Conservation (phyloP, 2,329 filamentous ascomycete genomes). For the Aspergillus nomiae region DNA sequence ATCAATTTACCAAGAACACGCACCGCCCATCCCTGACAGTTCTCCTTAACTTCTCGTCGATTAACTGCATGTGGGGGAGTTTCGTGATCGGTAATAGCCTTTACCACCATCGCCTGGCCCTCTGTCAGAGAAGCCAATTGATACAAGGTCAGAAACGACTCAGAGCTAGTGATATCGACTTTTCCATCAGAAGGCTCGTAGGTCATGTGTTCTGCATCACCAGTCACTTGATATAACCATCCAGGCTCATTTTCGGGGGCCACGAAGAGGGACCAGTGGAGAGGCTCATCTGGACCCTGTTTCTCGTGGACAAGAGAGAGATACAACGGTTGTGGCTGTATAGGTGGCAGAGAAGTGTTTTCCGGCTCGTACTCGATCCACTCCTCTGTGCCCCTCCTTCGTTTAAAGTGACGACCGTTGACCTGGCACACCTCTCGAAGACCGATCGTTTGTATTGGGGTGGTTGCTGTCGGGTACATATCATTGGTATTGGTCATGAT, state of each 20-base stretch:
- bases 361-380: not conserved
- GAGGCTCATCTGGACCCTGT: conserved; percentile 22
- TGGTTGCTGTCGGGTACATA: not conserved
- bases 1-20: conserved; percentile 26
- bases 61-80: conserved; percentile 20
- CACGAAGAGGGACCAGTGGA: conserved; percentile 28
- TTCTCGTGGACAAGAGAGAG: conserved; percentile 25
- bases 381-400: not conserved
- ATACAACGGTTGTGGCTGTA: not conserved
- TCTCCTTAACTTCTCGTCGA: conserved; percentile 23
- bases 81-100: conserved; percentile 21
- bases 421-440: not conserved
- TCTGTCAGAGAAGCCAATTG: conserved; percentile 20
- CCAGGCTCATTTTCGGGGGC: conserved; percentile 26
- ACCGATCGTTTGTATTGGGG: not conserved
- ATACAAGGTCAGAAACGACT: conserved; percentile 18
- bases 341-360: not conserved
- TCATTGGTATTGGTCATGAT: not conserved
- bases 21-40: conserved; percentile 28
- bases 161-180: conserved; percentile 15
- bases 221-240: conserved; percentile 28
- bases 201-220: conserved; percentile 28
- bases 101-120: conserved; percentile 16
- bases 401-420: not conserved
- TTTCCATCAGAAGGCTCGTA: conserved; percentile 19